Evolutionary conservation across 169 alveolate genomes (phyloP).

Genomic region (Condylostoma magnum): DNA sequence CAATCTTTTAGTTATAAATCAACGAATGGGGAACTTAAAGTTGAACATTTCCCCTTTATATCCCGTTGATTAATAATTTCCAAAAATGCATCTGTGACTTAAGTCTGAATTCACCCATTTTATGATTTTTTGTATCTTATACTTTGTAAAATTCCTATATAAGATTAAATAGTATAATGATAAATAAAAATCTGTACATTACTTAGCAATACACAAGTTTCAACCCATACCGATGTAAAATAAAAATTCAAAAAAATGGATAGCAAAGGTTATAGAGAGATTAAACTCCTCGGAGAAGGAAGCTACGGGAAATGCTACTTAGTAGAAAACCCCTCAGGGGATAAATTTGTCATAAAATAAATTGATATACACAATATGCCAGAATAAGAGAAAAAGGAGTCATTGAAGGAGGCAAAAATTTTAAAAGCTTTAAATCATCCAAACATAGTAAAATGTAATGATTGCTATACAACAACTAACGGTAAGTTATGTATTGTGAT

Average conservation of each 20-base stretch:
- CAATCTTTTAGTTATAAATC: no score
- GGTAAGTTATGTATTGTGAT: conserved; percentile 81
- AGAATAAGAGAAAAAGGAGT: conserved; percentile 67
- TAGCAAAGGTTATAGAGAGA: conserved; percentile 50
- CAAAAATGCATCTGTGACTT: no score
- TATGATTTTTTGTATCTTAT: no score
- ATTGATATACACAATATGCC: conserved; percentile 50
- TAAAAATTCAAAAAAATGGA: background rate
- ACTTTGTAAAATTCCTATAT: no score
- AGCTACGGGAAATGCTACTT: conserved; percentile 73
- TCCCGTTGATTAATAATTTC: no score
- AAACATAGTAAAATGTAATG: conserved; percentile 66
- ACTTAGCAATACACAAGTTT: no score
- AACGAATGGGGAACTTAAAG: no score
- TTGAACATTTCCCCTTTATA: no score
- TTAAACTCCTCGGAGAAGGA: conserved; percentile 75
- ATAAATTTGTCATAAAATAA: conserved; percentile 68
- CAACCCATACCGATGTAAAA: no score
- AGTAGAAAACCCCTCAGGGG: conserved; percentile 46
- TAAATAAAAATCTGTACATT: no score
- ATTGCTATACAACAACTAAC: conserved; percentile 65
- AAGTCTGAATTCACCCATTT: no score
- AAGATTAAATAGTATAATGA: no score
- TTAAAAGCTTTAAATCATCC: conserved; percentile 69
- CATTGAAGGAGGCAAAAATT: conserved; percentile 67